Conservation (phyloP, 768 basidiomycete genomes). For the Trametes gibbosa region DNA sequence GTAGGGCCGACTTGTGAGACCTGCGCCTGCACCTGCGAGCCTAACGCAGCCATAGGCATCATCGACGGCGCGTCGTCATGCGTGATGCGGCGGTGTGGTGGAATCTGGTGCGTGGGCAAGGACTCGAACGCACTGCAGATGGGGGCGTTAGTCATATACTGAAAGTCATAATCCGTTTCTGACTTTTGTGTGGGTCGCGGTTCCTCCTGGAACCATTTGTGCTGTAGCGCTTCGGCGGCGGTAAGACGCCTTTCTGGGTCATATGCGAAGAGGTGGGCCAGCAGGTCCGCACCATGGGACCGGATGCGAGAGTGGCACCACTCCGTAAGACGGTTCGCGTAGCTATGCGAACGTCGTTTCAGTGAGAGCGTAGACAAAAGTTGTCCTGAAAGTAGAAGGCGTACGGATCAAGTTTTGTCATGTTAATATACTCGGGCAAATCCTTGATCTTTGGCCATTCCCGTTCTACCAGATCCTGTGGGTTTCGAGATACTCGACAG, state of each 20-base stretch:
- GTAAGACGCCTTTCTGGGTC: slow-evolving; percentile 87
- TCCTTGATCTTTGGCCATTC: slow-evolving; percentile 85
- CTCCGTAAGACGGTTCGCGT: slow-evolving; percentile 56
- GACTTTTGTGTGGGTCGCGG: slow-evolving; percentile 85
- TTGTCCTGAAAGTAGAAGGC: slow-evolving; percentile 30
- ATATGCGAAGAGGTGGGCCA: slow-evolving; percentile 84
- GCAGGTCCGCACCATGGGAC: slow-evolving; percentile 73
- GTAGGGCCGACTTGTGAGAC: slow-evolving; percentile 39
- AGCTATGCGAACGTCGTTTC: slow-evolving; percentile 36
- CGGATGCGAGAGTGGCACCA: slow-evolving; percentile 76
- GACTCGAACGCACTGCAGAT: slow-evolving; percentile 68
- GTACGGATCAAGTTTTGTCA: slow-evolving; percentile 75
- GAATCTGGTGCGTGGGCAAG: slow-evolving; percentile 61
- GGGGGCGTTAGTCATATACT: neutral
- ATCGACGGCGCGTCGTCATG: slow-evolving; percentile 90
- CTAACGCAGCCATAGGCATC: slow-evolving; percentile 58
- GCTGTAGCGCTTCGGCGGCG: slow-evolving; percentile 75
- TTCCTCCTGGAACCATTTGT: slow-evolving; percentile 92
- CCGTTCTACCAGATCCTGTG: slow-evolving; percentile 46
- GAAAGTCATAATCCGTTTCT: slow-evolving; percentile 28
- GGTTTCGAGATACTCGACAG: neutral
- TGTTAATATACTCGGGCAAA: slow-evolving; percentile 86
- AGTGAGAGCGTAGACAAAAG: neutral
- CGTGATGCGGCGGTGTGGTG: slow-evolving; percentile 85
- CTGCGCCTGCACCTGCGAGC: slow-evolving; percentile 40